Percentiles rank a stretch among this genome's conserved stretches.
Evolutionary conservation across 2,329 filamentous ascomycete genomes (phyloP).

Genomic region (Trichoderma polysporum): DNA sequence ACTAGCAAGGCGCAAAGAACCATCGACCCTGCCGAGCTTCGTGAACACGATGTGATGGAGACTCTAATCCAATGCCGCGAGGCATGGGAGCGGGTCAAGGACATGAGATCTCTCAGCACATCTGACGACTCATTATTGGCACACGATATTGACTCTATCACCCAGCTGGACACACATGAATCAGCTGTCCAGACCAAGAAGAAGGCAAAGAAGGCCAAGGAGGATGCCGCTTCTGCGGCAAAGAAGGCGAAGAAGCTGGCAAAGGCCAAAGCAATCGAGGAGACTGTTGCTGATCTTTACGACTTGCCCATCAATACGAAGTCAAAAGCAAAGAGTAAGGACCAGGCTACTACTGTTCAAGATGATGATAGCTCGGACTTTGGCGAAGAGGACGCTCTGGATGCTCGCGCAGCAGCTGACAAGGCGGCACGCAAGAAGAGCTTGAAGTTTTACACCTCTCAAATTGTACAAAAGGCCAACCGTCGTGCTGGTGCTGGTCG

Average conservation of each 20-base stretch:
- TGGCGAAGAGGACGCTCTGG: conserved; percentile 81
- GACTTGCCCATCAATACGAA: conserved; percentile 54
- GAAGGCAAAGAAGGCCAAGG: conserved; percentile 30
- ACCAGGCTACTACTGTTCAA: conserved; percentile 39
- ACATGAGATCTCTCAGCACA: conserved; percentile 53
- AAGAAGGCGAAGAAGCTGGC: conserved; percentile 45
- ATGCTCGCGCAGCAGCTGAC: conserved; percentile 75
- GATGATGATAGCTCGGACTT: conserved; percentile 78
- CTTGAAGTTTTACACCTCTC: conserved; percentile 95
- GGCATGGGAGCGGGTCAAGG: conserved; percentile 74
- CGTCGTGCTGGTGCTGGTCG: conserved; percentile 73
- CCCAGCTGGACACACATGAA: conserved; percentile 20
- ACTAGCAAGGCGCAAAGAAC: conserved; percentile 54
- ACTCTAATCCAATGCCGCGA: conserved; percentile 75
- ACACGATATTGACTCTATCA: conserved; percentile 30
- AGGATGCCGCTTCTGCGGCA: conserved; percentile 19
- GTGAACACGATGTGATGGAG: conserved; percentile 90
- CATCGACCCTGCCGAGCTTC: conserved; percentile 73
- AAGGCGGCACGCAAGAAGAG: conserved; percentile 90
- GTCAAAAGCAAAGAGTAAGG: conserved; percentile 43
- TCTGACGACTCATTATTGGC: conserved; percentile 35
- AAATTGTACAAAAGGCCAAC: conserved; percentile 92
- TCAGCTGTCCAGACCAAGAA: conserved; percentile 33
- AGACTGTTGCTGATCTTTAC: conserved; percentile 68
- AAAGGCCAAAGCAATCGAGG: conserved; percentile 64